Evolutionary conservation across 768 basidiomycete species (phyloP), one percentile per base, ranked within the genome.

Genomic region (Naganishia randhawae): DNA sequence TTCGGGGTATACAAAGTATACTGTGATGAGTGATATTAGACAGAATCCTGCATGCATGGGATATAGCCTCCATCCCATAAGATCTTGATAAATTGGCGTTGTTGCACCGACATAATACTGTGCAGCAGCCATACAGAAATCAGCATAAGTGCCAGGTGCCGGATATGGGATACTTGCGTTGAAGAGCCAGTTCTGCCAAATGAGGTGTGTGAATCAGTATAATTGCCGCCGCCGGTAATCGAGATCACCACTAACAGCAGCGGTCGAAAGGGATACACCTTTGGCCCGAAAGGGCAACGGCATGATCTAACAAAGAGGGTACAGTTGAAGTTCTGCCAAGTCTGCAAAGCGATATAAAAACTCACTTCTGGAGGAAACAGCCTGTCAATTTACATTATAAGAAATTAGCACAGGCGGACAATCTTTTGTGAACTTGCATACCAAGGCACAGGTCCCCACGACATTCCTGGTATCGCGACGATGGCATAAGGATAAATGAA

Each of bases 1-100:
- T 52, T 79, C 78, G n/a, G 77, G 77, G 52, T 77, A 79, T 29
- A 79, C 57, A 67, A 77, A 77, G 67, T 75, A 78, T 1, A 77
- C 77, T 62, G 41, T 29, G 25, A 66, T 62, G 35, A 42, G 35
- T 2, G 65, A 42, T 39, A 63, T 17, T 10, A 63, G 27, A 77
- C 92, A 92, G 80, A 92, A 93, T 81, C 92, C 92, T 0, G 88
- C 91, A 73, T 95, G 92, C 92, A 97, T 94, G 0, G 91, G 91
- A 81, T 97, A 96, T 65, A 97, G 78, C 53, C 90, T 84, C 93
- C 94, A 98, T 48, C 84, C 85, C 72, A 97, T 95, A 25, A 85
- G 79, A 68, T 93, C 91, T 80, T 95, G 92, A 42, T 96, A 82
- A 64, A 86, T 85, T 1, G 93, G 94, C 0, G 93, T 97, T 32